These are phyloP conservation scores for Rhodotorula kratochvilovae DNA, from an alignment of 768 basidiomycete genomes.

Conservation along the genomic window DNA sequence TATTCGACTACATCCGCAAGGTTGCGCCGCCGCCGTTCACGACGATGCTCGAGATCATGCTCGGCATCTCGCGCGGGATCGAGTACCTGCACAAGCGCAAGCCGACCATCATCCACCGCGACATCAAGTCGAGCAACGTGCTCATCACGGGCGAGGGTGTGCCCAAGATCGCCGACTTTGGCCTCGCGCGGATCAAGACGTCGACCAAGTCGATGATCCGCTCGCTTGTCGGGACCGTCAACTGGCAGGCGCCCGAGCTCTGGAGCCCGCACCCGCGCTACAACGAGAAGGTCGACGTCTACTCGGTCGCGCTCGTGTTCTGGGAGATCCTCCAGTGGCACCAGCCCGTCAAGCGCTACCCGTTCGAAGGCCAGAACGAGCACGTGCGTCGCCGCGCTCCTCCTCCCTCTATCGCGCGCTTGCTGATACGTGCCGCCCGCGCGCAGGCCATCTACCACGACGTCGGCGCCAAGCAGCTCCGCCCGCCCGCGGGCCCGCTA, in stretches of 20 bases:
- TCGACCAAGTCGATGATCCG: conserved; percentile 97
- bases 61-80: conserved; percentile 86
- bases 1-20: conserved; percentile 95
- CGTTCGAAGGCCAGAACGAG: conserved; percentile 99
- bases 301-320: conserved; percentile 83
- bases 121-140: conserved; percentile 98
- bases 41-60: conserved; percentile 72
- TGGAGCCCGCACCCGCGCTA: conserved; percentile 98
- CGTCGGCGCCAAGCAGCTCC: conserved; percentile 80
- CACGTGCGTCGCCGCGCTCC: conserved; percentile 44
- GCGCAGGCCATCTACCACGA: conserved; percentile 83
- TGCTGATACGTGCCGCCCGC: background rate
- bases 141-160: conserved; percentile 86
- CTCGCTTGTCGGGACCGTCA: conserved; percentile 98
- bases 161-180: conserved; percentile 96
- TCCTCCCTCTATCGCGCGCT: no score
- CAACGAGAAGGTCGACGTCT: conserved; percentile 97
- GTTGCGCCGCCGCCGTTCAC: conserved; percentile 53
- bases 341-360: conserved; percentile 76
- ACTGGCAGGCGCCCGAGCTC: conserved; percentile 98
- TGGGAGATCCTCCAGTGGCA: conserved; percentile 99
- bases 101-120: conserved; percentile 92
- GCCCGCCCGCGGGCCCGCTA: conserved; percentile 71
- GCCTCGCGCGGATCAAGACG: conserved; percentile 88
- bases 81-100: conserved; percentile 90